Evolutionary conservation across 2,329 filamentous ascomycete species (phyloP), one percentile per base, ranked within the genome.

Genomic region (Talaromyces sp.): DNA sequence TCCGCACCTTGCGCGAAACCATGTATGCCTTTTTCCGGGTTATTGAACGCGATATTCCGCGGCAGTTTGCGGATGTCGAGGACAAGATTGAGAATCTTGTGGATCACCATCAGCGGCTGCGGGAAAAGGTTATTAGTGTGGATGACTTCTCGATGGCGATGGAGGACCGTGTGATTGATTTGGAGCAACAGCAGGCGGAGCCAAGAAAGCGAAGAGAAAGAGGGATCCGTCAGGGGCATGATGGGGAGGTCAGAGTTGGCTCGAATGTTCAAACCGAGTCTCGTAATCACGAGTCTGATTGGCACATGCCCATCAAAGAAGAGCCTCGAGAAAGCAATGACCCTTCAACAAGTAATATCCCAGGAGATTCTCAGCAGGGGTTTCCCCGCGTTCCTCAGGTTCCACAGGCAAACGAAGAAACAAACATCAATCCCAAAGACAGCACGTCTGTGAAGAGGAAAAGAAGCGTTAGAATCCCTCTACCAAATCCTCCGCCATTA

Each of bases 1-100:
- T 69, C 10, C 63, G 69, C 28, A 65, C 70, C 51, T 52, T 72
- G 31, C 66, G 70, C 27, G 70, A 72, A 63, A 69, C 70, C 8
- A 65, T 73, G 52, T 66, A 69, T 44, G 63, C 68, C 4, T 70
- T 73, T 62, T 71, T 70, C 56, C 66, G 65, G 18, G 66, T 61
- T 51, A 60, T 65, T 44, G 69, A 73, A 42, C 63, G 68, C 34
- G 69, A 71, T 51, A 65, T 73, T 51, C 67, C 65, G 57, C 63
- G 65, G 12, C 67, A 65, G 57, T 65, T 71, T 40, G 58, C 63
- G n/a, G 67, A 71, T 16, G 60, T 72, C 3, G 69, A 73, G 58
- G 66, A 71, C 56, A 65, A 64, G 47, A 63, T 72, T 42, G 69
- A 70, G 57, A 63, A 64, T 42, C 62, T 67, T 42, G 61, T 67